Evolutionary conservation across 2,329 filamentous ascomycete genomes (phyloP), one percentile per base, ranked within the genome.

Genomic region (Colletotrichum tabaci): DNA sequence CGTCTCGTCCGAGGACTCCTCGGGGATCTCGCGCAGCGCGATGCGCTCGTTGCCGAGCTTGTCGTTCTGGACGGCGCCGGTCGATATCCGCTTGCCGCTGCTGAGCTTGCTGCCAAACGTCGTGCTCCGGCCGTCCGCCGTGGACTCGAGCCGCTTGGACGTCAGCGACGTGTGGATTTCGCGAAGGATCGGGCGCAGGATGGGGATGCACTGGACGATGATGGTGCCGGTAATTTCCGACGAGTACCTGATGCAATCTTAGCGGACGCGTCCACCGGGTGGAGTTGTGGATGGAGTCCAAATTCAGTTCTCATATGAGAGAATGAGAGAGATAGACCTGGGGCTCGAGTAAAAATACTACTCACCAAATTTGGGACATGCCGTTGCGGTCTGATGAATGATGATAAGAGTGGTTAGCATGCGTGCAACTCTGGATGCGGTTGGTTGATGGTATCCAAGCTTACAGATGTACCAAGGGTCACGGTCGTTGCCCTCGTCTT

Each of bases 221-320:
- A 88, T 87, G 35, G 87, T 88, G 64, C 86, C 86, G 10, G 85
- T 82, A 64, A 88, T 80, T 77, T 88, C 87, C 18, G 86, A 86
- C 0, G 85, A 87, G 77, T 87, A 84, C 78, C 79, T 78, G 46
- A 8, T 62, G 38, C 49, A 15, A 57, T 64, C 16, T 60, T 38
- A 65, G 63, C 44, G 16, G 52, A 46, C 16, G 5, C 10, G 21
- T 47, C n/a, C 30, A 35, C 44, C 16, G 38, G 26, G 23, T 16
- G 65, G 46, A 15, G 40, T 26, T n/a, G 26, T 18, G 30, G 30
- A 23, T 56, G 55, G 40, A 6, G 42, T 46, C 5, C 8, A 35
- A 35, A 35, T 30, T 30, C 7, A 8, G 7, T 8, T 35, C 30
- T 9, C 8, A 35, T 10, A 35, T 35, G 30, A 30, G 30, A 30